These are phyloP conservation scores for Clavispora vitiphila DNA, from an alignment of 805 yeast species.

Conservation along the genomic window DNA sequence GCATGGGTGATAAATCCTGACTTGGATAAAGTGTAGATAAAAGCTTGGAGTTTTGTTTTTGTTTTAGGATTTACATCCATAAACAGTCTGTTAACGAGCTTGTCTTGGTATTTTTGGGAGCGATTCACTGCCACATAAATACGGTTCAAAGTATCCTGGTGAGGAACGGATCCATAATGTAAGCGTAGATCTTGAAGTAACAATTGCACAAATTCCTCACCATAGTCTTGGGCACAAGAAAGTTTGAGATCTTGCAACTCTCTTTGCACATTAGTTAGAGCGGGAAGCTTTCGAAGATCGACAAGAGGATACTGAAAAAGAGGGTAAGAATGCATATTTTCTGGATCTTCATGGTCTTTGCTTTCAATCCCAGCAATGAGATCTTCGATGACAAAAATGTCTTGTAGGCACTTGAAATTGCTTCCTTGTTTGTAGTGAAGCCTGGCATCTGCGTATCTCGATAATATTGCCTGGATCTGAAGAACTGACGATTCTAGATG, in stretches of 20 bases:
- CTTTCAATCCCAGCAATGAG: constrained; percentile 46
- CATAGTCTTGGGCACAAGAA: constrained; percentile 68
- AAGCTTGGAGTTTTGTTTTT: constrained; percentile 39
- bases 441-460: constrained; percentile 39
- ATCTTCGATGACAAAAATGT: constrained; percentile 52
- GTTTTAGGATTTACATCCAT: constrained; percentile 34
- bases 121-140: constrained; percentile 28
- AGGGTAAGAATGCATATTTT: constrained; percentile 15
- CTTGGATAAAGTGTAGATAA: constrained; percentile 52
- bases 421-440: constrained; percentile 39
- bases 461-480: constrained; percentile 42
- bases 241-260: constrained; percentile 50
- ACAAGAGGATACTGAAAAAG: constrained; percentile 27
- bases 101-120: constrained; percentile 15
- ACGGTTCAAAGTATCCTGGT: constrained; percentile 47
- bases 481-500: constrained; percentile 56
- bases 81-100: constrained; percentile 31
- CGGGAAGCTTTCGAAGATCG: constrained; percentile 44
- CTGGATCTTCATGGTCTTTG: constrained; percentile 15
- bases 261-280: constrained; percentile 46
- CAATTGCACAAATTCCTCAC: constrained; percentile 49
- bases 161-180: constrained; percentile 49
- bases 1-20: constrained; percentile 61
- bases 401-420: constrained; percentile 51
- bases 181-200: constrained; percentile 57